These are phyloP conservation scores for Ascochyta viciae-villosae DNA, from an alignment of 2,329 filamentous ascomycete species.

Conservation along the genomic window DNA sequence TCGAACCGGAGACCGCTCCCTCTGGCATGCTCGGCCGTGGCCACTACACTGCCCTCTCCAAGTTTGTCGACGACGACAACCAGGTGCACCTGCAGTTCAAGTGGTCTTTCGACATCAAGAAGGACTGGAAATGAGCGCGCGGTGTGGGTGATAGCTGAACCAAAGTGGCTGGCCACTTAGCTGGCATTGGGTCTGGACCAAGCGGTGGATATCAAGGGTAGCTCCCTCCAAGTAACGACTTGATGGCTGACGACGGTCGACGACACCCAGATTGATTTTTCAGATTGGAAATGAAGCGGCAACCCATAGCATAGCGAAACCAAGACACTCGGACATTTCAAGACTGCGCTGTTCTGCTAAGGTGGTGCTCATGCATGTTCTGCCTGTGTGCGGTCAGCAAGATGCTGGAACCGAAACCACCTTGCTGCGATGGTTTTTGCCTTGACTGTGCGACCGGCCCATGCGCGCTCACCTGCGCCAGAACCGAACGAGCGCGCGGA, in stretches of 20 bases:
- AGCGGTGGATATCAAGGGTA: constrained; percentile 27
- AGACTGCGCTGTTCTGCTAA: not conserved
- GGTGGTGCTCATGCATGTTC: constrained; percentile 14
- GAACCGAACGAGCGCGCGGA: constrained; percentile 51
- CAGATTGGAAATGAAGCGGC: constrained; percentile 15
- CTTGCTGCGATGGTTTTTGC: constrained; percentile 52
- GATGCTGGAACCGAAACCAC: constrained; percentile 50
- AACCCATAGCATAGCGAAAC: constrained; percentile 21
- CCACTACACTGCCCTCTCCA: constrained; percentile 86
- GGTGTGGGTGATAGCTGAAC: not conserved
- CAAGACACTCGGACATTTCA: constrained; percentile 13
- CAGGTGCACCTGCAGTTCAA: constrained; percentile 89
- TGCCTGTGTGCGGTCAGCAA: constrained; percentile 14
- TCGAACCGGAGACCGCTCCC: constrained; percentile 90
- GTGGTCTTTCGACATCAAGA: constrained; percentile 95
- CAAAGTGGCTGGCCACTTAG: constrained; percentile 18
- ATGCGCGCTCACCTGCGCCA: constrained; percentile 47
- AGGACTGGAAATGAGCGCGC: constrained; percentile 76
- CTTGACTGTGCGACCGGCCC: constrained; percentile 58
- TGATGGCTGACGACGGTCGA: constrained; percentile 35
- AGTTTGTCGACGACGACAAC: constrained; percentile 95
- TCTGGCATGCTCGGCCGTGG: constrained; percentile 89
- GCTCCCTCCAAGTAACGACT: constrained; percentile 30
- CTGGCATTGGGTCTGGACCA: constrained; percentile 17
- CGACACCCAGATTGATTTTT: constrained; percentile 21